Evolutionary conservation across 352 stramenopile genomes (phyloP).

Genomic region (Globisporangium nagaii): DNA sequence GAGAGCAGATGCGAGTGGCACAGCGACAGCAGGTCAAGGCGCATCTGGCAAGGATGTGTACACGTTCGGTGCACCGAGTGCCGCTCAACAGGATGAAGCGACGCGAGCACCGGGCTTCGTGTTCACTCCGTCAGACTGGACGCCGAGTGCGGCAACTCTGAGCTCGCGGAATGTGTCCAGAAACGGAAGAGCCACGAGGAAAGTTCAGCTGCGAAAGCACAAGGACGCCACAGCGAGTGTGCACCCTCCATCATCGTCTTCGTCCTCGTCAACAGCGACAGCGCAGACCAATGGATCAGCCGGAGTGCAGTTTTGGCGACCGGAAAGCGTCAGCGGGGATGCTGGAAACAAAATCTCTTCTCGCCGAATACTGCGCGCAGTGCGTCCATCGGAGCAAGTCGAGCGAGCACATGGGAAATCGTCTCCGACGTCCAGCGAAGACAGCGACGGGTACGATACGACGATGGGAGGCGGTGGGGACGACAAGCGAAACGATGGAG

Average conservation of each 20-base stretch:
- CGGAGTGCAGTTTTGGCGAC: neutral
- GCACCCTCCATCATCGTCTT: no score
- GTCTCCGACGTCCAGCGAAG: neutral
- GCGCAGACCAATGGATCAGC: neutral
- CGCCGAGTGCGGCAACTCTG: neutral
- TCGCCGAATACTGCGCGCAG: conserved; percentile 11
- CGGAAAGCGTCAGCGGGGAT: neutral
- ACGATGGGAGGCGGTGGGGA: conserved; percentile 24
- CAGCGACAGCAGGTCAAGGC: neutral
- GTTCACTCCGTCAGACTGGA: neutral
- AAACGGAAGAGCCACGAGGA: neutral
- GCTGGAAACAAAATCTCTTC: neutral
- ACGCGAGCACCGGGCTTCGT: neutral
- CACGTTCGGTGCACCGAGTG: conserved; percentile 3
- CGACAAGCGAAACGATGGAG: conserved; percentile 23
- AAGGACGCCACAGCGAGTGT: neutral
- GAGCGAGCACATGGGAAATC: neutral
- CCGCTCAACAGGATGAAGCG: neutral
- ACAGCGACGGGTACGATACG: neutral
- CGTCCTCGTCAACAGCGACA: neutral
- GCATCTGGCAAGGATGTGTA: neutral
- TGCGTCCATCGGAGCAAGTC: neutral
- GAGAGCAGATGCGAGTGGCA: conserved; percentile 1
- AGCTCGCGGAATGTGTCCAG: neutral
- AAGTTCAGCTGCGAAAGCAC: neutral